Conservation (phyloP, 352 stramenopile species). For the Globisporangium cystogenes region DNA sequence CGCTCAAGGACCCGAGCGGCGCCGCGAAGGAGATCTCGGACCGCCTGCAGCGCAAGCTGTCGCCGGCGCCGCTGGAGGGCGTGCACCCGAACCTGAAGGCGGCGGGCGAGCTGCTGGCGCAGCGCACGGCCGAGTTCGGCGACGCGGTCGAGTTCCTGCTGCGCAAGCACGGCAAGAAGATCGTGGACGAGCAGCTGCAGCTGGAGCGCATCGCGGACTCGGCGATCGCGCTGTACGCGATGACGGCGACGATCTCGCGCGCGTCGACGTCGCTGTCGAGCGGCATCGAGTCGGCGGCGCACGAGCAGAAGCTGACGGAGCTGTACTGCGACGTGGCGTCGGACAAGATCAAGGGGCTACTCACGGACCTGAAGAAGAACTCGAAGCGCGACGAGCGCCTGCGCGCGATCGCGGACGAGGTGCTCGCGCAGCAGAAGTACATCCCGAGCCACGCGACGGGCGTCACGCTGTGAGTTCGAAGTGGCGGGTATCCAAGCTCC, state of each 20-base stretch:
- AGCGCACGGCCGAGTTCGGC: slow-evolving; percentile 70
- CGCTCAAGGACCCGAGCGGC: slow-evolving; percentile 63
- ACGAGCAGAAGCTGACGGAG: slow-evolving; percentile 77
- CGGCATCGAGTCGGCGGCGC: slow-evolving; percentile 48
- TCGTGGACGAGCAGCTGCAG: slow-evolving; percentile 85
- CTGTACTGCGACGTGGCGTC: slow-evolving; percentile 75
- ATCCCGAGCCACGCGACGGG: slow-evolving; percentile 73
- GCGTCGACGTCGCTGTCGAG: slow-evolving; percentile 52
- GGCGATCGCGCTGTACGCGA: slow-evolving; percentile 77
- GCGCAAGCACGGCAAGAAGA: slow-evolving; percentile 85
- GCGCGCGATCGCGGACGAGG: slow-evolving; percentile 69
- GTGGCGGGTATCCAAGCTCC: too few relatives aligned
- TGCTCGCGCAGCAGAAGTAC: slow-evolving; percentile 71
- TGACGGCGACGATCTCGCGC: slow-evolving; percentile 85
- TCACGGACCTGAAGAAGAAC: slow-evolving; percentile 55
- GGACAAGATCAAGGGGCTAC: slow-evolving; percentile 56
- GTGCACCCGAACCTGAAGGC: slow-evolving; percentile 64
- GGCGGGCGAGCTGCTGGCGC: slow-evolving; percentile 51
- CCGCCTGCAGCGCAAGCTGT: slow-evolving; percentile 80
- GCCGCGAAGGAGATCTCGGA: slow-evolving; percentile 72
- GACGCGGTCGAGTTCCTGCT: slow-evolving; percentile 73
- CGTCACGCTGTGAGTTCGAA: slow-evolving; percentile 40
- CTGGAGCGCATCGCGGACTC: slow-evolving; percentile 82
- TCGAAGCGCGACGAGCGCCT: slow-evolving; percentile 64
- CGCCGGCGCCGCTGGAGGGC: slow-evolving; percentile 53